Evolutionary conservation across 2,329 filamentous ascomycete species (phyloP).

Genomic region (Aspergillus quadricinctus): DNA sequence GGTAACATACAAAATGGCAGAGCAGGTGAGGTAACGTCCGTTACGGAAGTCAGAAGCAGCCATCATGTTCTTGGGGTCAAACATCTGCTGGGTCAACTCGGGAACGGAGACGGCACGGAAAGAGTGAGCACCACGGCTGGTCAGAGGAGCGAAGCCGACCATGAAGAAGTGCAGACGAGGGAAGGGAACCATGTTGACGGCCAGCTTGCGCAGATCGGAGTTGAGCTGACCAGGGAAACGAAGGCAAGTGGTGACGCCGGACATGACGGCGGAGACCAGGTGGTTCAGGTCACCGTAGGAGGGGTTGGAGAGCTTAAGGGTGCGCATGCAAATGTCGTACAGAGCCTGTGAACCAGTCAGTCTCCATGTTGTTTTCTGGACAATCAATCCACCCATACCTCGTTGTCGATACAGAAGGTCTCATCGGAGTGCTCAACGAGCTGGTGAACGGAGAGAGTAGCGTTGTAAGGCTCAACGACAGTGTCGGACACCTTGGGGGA

Average conservation of each 20-base stretch:
- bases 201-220: slow-evolving; percentile 98
- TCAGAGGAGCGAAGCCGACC: slow-evolving; percentile 98
- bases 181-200: slow-evolving; percentile 99
- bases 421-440: slow-evolving; percentile 99
- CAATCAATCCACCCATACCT: slow-evolving; percentile 48
- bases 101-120: slow-evolving; percentile 98
- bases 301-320: slow-evolving; percentile 96
- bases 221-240: slow-evolving; percentile 99
- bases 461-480: slow-evolving; percentile 99
- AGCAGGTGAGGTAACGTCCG: slow-evolving; percentile 99
- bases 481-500: slow-evolving; percentile 99
- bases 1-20: slow-evolving; percentile 76
- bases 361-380: slow-evolving; percentile 10
- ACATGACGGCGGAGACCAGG: slow-evolving; percentile 99
- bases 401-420: slow-evolving; percentile 99
- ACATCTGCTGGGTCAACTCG: slow-evolving; percentile 99
- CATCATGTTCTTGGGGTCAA: slow-evolving; percentile 99
- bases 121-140: slow-evolving; percentile 82
- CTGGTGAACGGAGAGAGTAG: slow-evolving; percentile 97
- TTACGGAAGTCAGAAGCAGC: slow-evolving; percentile 99
- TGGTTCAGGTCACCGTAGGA: slow-evolving; percentile 99
- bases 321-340: slow-evolving; percentile 99
- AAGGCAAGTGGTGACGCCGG: slow-evolving; percentile 94
- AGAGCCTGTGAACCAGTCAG: slow-evolving; percentile 57
- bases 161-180: slow-evolving; percentile 99